Percentiles rank a stretch among this genome's conserved stretches.
Conservation (phyloP, 164 flowering plant species). For the Magnolia officinalis region DNA sequence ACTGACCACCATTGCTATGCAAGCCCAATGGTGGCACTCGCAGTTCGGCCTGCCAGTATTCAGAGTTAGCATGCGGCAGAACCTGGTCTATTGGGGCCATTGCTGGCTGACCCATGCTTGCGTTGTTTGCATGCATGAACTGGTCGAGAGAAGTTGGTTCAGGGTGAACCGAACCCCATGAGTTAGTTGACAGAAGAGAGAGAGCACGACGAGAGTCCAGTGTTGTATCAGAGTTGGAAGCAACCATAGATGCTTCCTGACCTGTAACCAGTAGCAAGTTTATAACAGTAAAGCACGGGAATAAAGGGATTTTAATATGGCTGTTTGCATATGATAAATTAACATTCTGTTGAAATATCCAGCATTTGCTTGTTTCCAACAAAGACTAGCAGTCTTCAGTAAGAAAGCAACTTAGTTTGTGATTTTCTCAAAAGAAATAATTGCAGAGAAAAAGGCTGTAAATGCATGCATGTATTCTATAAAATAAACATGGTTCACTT, state of each 20-base stretch:
- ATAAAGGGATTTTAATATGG: too few species aligned
- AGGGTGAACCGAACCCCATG: conserved; percentile 42
- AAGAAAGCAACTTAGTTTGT: too few species aligned
- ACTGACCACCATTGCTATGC: conserved; percentile 20
- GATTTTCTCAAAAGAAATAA: too few species aligned
- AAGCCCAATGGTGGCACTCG: conserved; percentile 19
- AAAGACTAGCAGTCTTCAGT: too few species aligned
- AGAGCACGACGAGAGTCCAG: conserved; percentile 72
- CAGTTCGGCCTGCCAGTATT: conserved; percentile 35
- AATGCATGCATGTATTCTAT: too few species aligned
- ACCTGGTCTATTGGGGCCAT: conserved; percentile 31
- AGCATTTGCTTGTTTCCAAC: too few species aligned
- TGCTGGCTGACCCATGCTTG: conserved; percentile 22
- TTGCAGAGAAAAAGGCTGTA: too few species aligned
- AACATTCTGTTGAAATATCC: too few species aligned
- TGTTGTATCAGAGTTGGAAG: conserved; percentile 40
- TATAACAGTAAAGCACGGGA: not conserved
- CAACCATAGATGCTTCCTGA: conserved; percentile 35
- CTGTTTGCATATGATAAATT: too few species aligned
- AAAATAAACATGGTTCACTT: too few species aligned
- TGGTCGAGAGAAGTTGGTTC: conserved; percentile 26
- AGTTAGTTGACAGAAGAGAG: conserved; percentile 95
- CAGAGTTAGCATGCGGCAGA: conserved; percentile 30
- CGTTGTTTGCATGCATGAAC: conserved; percentile 25
- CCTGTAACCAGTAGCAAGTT: conserved; percentile 30